Evolutionary conservation across 2,329 filamentous ascomycete species (phyloP), one percentile per base, ranked within the genome.

Genomic region (Raffaelea arxii): DNA sequence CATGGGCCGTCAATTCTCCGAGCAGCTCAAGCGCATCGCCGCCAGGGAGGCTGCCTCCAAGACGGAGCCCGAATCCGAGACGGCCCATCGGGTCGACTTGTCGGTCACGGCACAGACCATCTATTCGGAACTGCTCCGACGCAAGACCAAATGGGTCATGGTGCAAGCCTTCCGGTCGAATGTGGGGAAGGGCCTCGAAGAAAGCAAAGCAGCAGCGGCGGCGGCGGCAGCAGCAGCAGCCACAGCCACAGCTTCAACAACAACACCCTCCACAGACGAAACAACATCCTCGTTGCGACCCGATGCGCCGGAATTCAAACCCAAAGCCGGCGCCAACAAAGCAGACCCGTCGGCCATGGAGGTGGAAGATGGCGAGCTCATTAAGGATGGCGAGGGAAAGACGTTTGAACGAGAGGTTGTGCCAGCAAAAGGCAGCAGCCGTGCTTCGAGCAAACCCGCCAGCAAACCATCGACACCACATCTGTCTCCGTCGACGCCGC

Each of bases 321-420:
- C 25, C n/a, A 27, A 46, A 40, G 10, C 7, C 5, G 24, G 24
- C 40, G 40, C 10, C 37, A 19, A 22, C 37, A n/a, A n/a, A n/a
- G n/a, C n/a, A n/a, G n/a, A n/a, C n/a, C n/a, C n/a, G n/a, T n/a
- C n/a, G n/a, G n/a, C 44, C 22, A n/a, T 25, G 6, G 79, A 82
- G 50, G 76, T 78, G 45, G 84, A 88, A 59, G 84, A 88, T 57
- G 84, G 84, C 19, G 84, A 88, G 59, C 82, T 86, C n/a, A n/a
- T n/a, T 22, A 77, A 80, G 51, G 83, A 86, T 55, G 24, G 25
- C 3, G 69, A n/a, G n/a, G n/a, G 67, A 27, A 78, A 51, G 46
- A 25, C 50, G 32, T 43, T 46, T 11, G 23, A 49, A 41, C 46
- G 44, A 22, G 47, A 44, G 7, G n/a, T 22, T 37, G 55, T 41